These are phyloP conservation scores for Xylariaceae sp. DNA, from an alignment of 2,329 filamentous ascomycete species.

Conservation along the genomic window DNA sequence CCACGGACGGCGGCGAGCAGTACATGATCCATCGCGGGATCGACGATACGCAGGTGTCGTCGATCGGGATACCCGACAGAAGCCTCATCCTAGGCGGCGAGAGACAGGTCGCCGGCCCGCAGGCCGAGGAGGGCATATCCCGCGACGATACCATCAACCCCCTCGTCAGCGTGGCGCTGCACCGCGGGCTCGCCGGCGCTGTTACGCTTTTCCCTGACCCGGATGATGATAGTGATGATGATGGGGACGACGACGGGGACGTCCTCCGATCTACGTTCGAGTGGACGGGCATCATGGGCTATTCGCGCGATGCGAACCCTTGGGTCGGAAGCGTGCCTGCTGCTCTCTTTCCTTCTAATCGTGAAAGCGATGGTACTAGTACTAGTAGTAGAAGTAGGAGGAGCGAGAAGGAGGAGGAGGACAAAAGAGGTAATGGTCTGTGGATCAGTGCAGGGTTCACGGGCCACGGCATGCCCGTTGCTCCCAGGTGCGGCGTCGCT, in stretches of 20 bases:
- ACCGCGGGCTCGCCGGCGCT: conserved; percentile 36
- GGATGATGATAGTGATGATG: too few relatives aligned
- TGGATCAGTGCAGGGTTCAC: conserved; percentile 64
- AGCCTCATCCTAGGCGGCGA: conserved; percentile 66
- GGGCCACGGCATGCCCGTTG: conserved; percentile 72
- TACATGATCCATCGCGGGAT: conserved; percentile 15
- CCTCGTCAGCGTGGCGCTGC: conserved; percentile 51
- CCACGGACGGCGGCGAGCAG: conserved; percentile 8
- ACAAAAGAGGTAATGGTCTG: too few relatives aligned
- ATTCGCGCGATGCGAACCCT: conserved; percentile 59
- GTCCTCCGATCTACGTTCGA: conserved; percentile 52
- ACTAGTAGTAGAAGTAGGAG: too few relatives aligned
- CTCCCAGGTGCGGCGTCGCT: conserved; percentile 60
- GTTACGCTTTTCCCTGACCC: conserved; percentile 37
- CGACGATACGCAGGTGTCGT: conserved; percentile 12
- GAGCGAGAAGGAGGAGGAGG: conserved; percentile 14
- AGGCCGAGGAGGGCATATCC: conserved; percentile 51
- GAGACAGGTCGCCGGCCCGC: conserved; percentile 47
- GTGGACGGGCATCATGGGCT: conserved; percentile 82
- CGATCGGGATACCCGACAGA: conserved; percentile 2
- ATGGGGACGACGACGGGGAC: conserved; percentile 22
- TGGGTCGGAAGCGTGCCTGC: conserved; percentile 66
- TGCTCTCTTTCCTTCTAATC: conserved; percentile 34
- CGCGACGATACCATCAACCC: conserved; percentile 57
- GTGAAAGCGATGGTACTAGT: too few relatives aligned